Base-by-base conservation (phyloP, 768 basidiomycete species). In the Boletus bicolor region DNA sequence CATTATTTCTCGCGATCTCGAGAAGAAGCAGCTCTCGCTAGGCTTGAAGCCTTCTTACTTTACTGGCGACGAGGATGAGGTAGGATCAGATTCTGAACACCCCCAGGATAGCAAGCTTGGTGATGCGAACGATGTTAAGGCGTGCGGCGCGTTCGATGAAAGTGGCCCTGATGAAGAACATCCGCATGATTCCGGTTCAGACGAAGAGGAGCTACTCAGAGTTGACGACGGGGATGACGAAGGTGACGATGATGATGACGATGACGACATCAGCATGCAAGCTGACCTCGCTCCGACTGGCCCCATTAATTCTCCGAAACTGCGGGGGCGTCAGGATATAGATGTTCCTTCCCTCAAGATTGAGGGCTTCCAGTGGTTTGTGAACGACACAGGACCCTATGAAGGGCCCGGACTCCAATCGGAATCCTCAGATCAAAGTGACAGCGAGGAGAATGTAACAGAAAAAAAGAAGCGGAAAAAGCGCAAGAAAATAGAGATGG, bases 1-100 rank as follows among this genome's bases (percentile, higher is more conserved):
- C 47, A 79, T 99, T 42, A 70, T 87, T 37, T 80, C 81, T 9
- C 77, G 95, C 51, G 87, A 94, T 59, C 78, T 80, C 28, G 86
- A 86, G 55, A 91, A 87, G 64, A 85, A 86, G 44, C 92, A 93
- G 55, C 78, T 99, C 53, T 87, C 91, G 49, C 79, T 89, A 53
- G 79, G 84, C 37, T 76, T 98, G 54, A 98, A 96, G 70, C 90
- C 92, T 26, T 96, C 93, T 28, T 84, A 89, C 70, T 95, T 97
- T 69, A 72, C 66, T 42, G 83, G 83, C 26, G 84, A 85, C 44
- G 89, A 85, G 6, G 72, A 64, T 24, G 76, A 74, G 7, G 66
- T 70, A 4, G 69, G 63, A n/a, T 67, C 69, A 21, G 70, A 68
- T 44, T 69, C 54, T 5, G 68, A 70, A 30, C 61, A 65, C 9